phyloP scores from a whole-genome alignment of 2,329 filamentous ascomycete species.

The Fusarium dimerum region DNA sequence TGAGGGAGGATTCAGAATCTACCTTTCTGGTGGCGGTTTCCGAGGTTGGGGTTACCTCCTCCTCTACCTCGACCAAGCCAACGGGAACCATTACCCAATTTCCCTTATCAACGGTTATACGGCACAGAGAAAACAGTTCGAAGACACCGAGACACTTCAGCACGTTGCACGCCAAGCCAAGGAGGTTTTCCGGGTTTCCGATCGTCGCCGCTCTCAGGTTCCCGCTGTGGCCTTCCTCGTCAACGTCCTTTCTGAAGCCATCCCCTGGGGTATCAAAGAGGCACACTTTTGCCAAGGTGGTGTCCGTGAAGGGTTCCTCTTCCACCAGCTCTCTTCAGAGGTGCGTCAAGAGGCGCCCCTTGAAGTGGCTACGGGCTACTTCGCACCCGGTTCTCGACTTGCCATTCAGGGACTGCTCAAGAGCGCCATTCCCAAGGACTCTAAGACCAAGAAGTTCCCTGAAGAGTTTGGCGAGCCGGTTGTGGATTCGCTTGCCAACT shows the following conservation, averaged over 20 bases:
- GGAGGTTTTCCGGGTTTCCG: conserved; percentile 62
- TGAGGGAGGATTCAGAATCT: conserved; percentile 57
- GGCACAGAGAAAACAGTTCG: conserved; percentile 50
- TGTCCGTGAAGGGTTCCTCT: conserved; percentile 67
- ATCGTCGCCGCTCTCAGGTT: conserved; percentile 64
- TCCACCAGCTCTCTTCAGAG: conserved; percentile 48
- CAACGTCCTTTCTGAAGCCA: conserved; percentile 59
- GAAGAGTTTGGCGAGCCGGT: conserved; percentile 46
- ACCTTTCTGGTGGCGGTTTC: conserved; percentile 71
- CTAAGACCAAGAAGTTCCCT: conserved; percentile 33
- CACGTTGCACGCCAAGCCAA: conserved; percentile 37
- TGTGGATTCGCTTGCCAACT: conserved; percentile 58
- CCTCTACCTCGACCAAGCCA: conserved; percentile 56
- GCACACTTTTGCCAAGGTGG: conserved; percentile 73
- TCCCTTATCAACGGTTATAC: conserved; percentile 72
- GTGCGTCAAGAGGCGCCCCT: conserved; percentile 58
- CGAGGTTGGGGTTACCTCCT: conserved; percentile 72
- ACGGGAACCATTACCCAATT: conserved; percentile 64
- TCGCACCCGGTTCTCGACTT: conserved; percentile 48
- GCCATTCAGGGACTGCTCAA: conserved; percentile 50
- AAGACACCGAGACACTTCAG: conserved; percentile 45
- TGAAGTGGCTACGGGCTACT: conserved; percentile 57
- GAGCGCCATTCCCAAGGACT: conserved; percentile 44
- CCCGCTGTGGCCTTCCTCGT: conserved; percentile 69
- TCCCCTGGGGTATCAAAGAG: conserved; percentile 59